These are phyloP conservation scores for Amanita exitialis DNA, from an alignment of 768 basidiomycete species.

Conservation along the genomic window DNA sequence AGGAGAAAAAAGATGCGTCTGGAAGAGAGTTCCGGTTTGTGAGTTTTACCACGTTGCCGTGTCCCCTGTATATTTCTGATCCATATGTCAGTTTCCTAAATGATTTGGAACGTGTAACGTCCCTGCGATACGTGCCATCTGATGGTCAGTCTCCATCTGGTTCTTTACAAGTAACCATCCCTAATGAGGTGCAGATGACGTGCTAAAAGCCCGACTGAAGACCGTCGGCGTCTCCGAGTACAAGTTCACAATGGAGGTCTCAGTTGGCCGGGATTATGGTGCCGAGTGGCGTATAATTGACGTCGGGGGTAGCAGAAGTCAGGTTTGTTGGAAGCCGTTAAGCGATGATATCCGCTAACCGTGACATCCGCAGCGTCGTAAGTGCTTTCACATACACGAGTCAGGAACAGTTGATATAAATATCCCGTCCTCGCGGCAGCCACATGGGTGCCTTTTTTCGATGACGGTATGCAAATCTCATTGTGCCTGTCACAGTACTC, in stretches of 20 bases:
- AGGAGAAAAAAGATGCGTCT: constrained; percentile 47
- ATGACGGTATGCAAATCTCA: constrained; percentile 7
- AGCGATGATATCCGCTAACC: background rate
- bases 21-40: constrained; percentile 73
- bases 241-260: constrained; percentile 66
- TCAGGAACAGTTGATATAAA: background rate
- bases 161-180: background rate
- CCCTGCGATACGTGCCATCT: constrained; percentile 52
- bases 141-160: constrained; percentile 36
- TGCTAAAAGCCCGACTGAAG: constrained; percentile 67
- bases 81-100: constrained; percentile 51
- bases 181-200: constrained; percentile 41
- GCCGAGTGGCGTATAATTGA: constrained; percentile 73
- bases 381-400: background rate
- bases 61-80: constrained; percentile 4
- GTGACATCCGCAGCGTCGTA: constrained; percentile 5
- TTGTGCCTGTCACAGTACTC: background rate
- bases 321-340: constrained; percentile 31
- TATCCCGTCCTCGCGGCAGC: background rate
- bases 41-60: constrained; percentile 20
- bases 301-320: constrained; percentile 67
- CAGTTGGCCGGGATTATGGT: constrained; percentile 40
- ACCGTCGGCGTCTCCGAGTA: constrained; percentile 76
- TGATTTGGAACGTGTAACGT: constrained; percentile 55
- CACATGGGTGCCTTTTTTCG: constrained; percentile 11